Base-by-base conservation (phyloP, 2,329 filamentous ascomycete genomes). In the Cladosporium sp. region DNA sequence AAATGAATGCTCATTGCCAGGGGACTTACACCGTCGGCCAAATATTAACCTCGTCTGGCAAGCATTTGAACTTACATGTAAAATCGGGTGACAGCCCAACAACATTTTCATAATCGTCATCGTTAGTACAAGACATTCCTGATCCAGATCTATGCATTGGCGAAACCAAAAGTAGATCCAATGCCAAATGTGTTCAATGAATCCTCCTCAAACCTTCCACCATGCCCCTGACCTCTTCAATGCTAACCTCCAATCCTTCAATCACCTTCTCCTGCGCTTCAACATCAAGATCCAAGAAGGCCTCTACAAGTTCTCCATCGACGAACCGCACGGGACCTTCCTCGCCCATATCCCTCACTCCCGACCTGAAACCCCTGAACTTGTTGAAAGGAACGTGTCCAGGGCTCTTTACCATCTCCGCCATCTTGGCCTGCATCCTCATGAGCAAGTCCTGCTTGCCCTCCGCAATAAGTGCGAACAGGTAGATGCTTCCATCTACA, bases 401-500 rank as follows among this genome's bases (percentile, higher is more conserved):
- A 0, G 88, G 83, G 0, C 84, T 85, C 35, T 83, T 76, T 25
- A 96, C 80, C 5, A 83, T 78, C 3, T 80, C 77, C 4, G 88
- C 84, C 57, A 97, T 81, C 36, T 81, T 83, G 0, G 78, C 76
- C 71, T 99, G 94, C 56, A 99, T 84, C 1, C 84, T 84, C 74
- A 97, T 87, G 24, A 99, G 81, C 12, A 96, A 78, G 64, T 96
- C 88, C 68, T 91, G 87, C 54, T 89, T 84, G 3, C 80, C 72
- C 0, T 88, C 79, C 3, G 86, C 80, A 62, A 99, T 91, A 6
- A 88, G 83, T 0, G 89, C 91, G 66, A 94, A 93, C 62, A 99
- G 84, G 72, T 96, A 97, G 49, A 99, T 87, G 0, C 88, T 88
- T 24, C 94, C 94, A 71, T 97, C 93, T 48, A 92, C 92, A 55